Evolutionary conservation across 495 filamentous ascomycete species (phyloP).

Genomic region (Trichodelitschia bisporula): DNA sequence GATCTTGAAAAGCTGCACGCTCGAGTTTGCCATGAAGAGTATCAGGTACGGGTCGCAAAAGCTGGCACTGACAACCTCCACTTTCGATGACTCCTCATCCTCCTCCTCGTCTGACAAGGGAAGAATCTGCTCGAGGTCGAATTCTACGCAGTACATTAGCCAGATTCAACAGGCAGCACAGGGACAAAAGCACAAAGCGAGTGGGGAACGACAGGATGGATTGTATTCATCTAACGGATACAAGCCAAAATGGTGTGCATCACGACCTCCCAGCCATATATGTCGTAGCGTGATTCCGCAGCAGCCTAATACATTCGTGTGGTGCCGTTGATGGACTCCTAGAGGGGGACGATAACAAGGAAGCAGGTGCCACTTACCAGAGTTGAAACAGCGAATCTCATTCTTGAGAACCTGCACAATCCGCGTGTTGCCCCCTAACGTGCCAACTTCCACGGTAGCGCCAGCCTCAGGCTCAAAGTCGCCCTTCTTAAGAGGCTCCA

Average conservation of each 20-base stretch:
- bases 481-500: constrained; percentile 39
- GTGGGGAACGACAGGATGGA: too few species aligned
- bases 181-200: too few species aligned
- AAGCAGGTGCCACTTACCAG: constrained; percentile 28
- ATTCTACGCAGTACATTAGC: too few species aligned
- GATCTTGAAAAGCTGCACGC: constrained; percentile 46
- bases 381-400: constrained; percentile 72
- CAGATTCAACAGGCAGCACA: too few species aligned
- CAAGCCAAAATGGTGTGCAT: too few species aligned
- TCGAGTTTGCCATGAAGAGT: constrained; percentile 59
- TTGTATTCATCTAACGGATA: too few species aligned
- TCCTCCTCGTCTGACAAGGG: constrained; percentile 74
- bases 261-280: too few species aligned
- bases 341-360: neutral
- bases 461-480: constrained; percentile 82
- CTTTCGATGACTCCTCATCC: constrained; percentile 36
- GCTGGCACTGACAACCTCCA: constrained; percentile 52
- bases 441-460: constrained; percentile 56
- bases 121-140: constrained; percentile 69
- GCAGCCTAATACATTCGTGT: too few species aligned
- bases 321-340: too few species aligned
- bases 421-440: constrained; percentile 43
- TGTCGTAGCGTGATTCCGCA: too few species aligned
- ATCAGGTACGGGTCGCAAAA: constrained; percentile 76
- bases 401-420: constrained; percentile 66